Evolutionary conservation across 2,329 filamentous ascomycete species (phyloP).

Genomic region (Gaeumannomyces sp.): DNA sequence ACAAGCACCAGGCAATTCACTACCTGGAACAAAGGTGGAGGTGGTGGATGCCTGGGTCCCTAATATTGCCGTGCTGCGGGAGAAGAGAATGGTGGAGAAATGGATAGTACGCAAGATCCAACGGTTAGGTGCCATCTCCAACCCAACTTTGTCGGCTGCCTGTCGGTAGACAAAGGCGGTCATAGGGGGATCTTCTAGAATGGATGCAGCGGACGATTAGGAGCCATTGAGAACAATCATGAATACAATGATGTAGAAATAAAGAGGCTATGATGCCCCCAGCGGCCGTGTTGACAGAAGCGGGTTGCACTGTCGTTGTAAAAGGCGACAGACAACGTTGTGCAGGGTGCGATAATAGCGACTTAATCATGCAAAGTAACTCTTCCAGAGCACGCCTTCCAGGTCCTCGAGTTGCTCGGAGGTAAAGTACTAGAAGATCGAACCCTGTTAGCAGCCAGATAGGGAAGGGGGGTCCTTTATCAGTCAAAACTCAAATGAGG

Average conservation of each 20-base stretch:
- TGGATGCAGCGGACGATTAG: not conserved
- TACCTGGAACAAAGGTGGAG: too few relatives aligned
- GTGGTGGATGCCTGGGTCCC: not conserved
- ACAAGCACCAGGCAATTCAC: too few relatives aligned
- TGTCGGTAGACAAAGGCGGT: not conserved
- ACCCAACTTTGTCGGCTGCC: not conserved
- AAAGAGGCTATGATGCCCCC: not conserved
- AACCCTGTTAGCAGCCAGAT: constrained; percentile 21
- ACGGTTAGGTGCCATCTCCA: not conserved
- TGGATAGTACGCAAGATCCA: not conserved
- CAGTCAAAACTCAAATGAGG: constrained; percentile 13
- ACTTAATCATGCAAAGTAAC: constrained; percentile 77
- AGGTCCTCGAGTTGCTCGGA: constrained; percentile 89
- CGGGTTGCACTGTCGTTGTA: not conserved
- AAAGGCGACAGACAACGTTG: not conserved
- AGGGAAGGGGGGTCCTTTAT: not conserved
- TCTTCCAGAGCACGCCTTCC: constrained; percentile 98
- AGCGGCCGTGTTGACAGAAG: not conserved
- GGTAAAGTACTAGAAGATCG: constrained; percentile 65
- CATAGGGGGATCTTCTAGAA: not conserved
- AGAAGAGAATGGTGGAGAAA: not conserved
- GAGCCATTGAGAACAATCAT: too few relatives aligned
- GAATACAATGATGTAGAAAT: not conserved
- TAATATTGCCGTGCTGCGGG: not conserved
- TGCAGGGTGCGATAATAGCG: not conserved